Evolutionary conservation across 2,329 filamentous ascomycete species (phyloP).

Genomic region (Colletotrichum zoysiae): DNA sequence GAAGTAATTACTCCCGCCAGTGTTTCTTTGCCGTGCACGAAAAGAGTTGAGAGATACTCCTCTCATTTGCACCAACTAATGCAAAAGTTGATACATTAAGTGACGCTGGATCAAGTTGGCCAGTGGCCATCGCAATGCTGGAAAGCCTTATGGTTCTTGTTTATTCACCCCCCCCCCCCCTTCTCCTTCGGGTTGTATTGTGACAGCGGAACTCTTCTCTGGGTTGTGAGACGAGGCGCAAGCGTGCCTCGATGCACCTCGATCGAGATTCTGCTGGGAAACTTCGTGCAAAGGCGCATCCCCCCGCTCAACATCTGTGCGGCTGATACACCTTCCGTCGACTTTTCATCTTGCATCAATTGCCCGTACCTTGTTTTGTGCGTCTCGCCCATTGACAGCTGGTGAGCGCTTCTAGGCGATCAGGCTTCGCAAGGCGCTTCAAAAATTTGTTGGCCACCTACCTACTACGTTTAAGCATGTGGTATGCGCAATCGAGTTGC

Average conservation of each 20-base stretch:
- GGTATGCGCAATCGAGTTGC: background rate
- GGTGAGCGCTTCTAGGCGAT: constrained; percentile 21
- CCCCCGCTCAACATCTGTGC: background rate
- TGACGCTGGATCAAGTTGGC: background rate
- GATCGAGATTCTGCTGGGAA: constrained; percentile 37
- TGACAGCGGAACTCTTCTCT: background rate
- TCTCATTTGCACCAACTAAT: constrained; percentile 23
- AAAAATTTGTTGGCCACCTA: background rate
- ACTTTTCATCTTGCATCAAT: background rate
- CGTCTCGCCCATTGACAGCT: constrained; percentile 6
- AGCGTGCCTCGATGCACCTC: constrained; percentile 1
- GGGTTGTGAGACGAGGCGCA: background rate
- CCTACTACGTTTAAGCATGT: background rate
- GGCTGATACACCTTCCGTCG: background rate
- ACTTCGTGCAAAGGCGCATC: constrained; percentile 6
- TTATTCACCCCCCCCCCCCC: background rate
- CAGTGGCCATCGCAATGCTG: background rate
- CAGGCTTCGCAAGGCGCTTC: background rate
- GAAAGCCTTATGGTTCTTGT: background rate
- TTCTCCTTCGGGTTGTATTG: background rate
- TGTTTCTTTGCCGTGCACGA: constrained; percentile 4
- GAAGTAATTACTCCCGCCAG: constrained; percentile 12
- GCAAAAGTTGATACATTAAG: background rate
- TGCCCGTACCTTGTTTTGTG: background rate
- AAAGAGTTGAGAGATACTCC: constrained; percentile 10